These are phyloP conservation scores for Saccharomycopsis amapae DNA, from an alignment of 805 yeast species.

Conservation along the genomic window DNA sequence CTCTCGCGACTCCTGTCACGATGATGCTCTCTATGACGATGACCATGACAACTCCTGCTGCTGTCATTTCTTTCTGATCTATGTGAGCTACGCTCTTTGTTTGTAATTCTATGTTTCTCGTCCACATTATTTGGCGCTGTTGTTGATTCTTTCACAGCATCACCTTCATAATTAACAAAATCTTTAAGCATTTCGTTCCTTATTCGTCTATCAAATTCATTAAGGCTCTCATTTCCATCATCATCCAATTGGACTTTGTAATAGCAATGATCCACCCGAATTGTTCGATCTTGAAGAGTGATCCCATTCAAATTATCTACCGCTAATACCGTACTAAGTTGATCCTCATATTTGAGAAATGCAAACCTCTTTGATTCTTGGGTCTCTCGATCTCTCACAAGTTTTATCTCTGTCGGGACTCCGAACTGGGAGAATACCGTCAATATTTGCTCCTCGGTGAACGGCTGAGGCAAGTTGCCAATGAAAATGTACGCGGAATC, in stretches of 20 bases:
- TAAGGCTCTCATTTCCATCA: conserved; percentile 18
- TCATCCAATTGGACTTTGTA: conserved; percentile 22
- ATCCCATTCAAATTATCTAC: conserved; percentile 81
- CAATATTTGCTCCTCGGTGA: conserved; percentile 70
- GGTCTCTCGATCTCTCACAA: conserved; percentile 45
- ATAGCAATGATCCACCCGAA: conserved; percentile 16
- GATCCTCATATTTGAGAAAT: conserved; percentile 76
- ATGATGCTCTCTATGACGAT: too few relatives aligned
- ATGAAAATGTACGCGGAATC: conserved; percentile 72
- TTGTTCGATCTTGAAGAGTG: not conserved
- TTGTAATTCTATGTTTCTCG: too few relatives aligned
- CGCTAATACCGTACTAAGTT: conserved; percentile 72
- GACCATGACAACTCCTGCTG: too few relatives aligned
- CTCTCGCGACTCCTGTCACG: too few relatives aligned
- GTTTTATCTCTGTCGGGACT: conserved; percentile 65
- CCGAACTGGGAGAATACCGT: conserved; percentile 87
- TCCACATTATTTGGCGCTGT: too few relatives aligned
- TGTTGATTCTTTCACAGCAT: too few relatives aligned
- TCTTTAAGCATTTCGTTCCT: conserved; percentile 18
- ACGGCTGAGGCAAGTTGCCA: conserved; percentile 58
- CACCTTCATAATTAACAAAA: conserved; percentile 6
- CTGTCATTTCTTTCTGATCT: too few relatives aligned
- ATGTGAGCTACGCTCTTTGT: too few relatives aligned
- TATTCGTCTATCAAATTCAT: conserved; percentile 16
- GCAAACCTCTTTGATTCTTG: conserved; percentile 66